Conservation (phyloP, 2,329 filamentous ascomycete species). For the Chalara sp. region DNA sequence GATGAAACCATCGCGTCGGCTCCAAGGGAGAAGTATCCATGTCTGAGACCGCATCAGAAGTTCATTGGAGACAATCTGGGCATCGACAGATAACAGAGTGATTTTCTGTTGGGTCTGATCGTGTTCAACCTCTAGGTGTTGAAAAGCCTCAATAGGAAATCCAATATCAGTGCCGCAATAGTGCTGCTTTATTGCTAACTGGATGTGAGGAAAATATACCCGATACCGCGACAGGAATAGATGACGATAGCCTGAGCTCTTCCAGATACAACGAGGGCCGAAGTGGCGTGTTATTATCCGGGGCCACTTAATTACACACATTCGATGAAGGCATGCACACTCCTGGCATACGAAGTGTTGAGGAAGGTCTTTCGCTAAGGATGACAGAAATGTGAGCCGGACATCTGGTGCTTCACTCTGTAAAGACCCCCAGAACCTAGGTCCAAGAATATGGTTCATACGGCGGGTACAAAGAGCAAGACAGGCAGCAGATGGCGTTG, state of each 20-base stretch:
- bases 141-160: slow-evolving; percentile 3
- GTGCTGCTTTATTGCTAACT: slow-evolving; percentile 6
- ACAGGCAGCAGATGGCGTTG: slow-evolving; percentile 5
- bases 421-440: too few relatives aligned
- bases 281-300: too few relatives aligned
- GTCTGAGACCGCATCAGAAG: slow-evolving; percentile 40
- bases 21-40: slow-evolving; percentile 29
- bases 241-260: too few relatives aligned
- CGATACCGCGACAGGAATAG: slow-evolving; percentile 1
- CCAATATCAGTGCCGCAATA: slow-evolving; percentile 5
- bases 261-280: too few relatives aligned
- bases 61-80: slow-evolving; percentile 4
- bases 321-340: too few relatives aligned
- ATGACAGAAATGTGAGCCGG: too few relatives aligned
- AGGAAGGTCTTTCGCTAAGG: too few relatives aligned
- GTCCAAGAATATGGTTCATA: too few relatives aligned
- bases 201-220: slow-evolving; percentile 6
- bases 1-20: slow-evolving; percentile 2
- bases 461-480: slow-evolving; percentile 8
- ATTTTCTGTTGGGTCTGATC: background rate
- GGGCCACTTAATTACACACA: too few relatives aligned
- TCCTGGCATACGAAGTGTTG: too few relatives aligned
- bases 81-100: slow-evolving; percentile 7
- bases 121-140: slow-evolving; percentile 1
- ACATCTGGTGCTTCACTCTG: too few relatives aligned